Evolutionary conservation across 225 moss, liverwort and hornwort species (phyloP).

Genomic region (Ulota crispa): DNA sequence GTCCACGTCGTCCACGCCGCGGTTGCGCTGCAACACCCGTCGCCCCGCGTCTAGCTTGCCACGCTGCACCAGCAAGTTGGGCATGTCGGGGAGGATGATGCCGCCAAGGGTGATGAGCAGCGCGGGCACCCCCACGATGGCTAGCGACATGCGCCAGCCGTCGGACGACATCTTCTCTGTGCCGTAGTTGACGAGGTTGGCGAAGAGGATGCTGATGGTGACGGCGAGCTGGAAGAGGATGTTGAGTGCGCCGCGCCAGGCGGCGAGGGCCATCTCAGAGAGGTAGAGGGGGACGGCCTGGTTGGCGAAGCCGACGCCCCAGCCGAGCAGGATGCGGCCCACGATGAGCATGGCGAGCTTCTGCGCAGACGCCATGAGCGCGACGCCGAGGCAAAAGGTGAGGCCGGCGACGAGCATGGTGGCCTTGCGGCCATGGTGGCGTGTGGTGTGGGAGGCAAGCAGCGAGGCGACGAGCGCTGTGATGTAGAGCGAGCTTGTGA

Average conservation of each 20-base stretch:
- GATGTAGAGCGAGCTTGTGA: slow-evolving; percentile 60
- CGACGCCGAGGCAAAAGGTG: slow-evolving; percentile 39
- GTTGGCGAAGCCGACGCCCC: slow-evolving; percentile 62
- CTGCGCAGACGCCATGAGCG: slow-evolving; percentile 36
- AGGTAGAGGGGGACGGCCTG: slow-evolving; percentile 71
- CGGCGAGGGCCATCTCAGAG: slow-evolving; percentile 61
- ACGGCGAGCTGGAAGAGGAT: slow-evolving; percentile 65
- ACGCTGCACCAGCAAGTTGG: slow-evolving; percentile 37
- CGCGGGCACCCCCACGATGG: background rate
- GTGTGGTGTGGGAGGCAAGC: slow-evolving; percentile 32
- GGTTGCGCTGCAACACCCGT: slow-evolving; percentile 34
- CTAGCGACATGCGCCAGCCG: slow-evolving; percentile 55
- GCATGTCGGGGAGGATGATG: slow-evolving; percentile 55
- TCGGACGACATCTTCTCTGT: slow-evolving; percentile 27
- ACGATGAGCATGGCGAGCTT: slow-evolving; percentile 51
- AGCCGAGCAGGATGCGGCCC: slow-evolving; percentile 46
- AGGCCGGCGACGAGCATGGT: slow-evolving; percentile 49
- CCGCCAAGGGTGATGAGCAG: slow-evolving; percentile 43
- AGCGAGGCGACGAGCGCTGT: slow-evolving; percentile 45
- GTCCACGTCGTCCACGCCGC: slow-evolving; percentile 30
- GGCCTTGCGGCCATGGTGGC: slow-evolving; percentile 38
- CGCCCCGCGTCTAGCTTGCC: slow-evolving; percentile 29
- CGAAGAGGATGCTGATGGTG: slow-evolving; percentile 45
- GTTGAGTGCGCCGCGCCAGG: slow-evolving; percentile 52
- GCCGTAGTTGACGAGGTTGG: slow-evolving; percentile 55